These are phyloP conservation scores for Fusarium austroafricanum DNA, from an alignment of 2,329 filamentous ascomycete species.

Conservation along the genomic window DNA sequence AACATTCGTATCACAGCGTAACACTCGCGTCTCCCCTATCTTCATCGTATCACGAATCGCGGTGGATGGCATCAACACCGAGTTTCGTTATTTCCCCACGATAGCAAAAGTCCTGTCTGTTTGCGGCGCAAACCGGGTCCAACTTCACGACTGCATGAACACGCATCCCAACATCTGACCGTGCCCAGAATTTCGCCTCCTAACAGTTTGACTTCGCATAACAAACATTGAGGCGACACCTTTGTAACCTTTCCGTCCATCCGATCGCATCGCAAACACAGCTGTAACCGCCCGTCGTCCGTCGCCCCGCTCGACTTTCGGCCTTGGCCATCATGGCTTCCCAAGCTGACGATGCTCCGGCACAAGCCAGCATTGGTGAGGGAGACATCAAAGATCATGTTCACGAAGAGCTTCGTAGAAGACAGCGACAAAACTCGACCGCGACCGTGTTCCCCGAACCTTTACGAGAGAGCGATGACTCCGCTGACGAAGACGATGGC, in stretches of 20 bases:
- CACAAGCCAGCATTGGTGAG: constrained; percentile 46
- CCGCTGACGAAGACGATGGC: constrained; percentile 61
- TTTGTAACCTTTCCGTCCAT: background rate
- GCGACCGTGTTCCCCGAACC: constrained; percentile 62
- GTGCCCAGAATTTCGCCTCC: background rate
- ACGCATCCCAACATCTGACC: constrained; percentile 7
- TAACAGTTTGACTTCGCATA: background rate
- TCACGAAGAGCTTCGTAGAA: constrained; percentile 60
- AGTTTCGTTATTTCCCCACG: constrained; percentile 26
- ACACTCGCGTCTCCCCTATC: constrained; percentile 5
- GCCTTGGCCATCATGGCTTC: constrained; percentile 35
- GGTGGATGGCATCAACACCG: constrained; percentile 20
- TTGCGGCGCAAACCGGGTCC: constrained; percentile 39
- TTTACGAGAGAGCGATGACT: constrained; percentile 62
- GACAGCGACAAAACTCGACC: constrained; percentile 53
- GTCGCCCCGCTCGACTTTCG: constrained; percentile 23
- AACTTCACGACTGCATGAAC: constrained; percentile 23
- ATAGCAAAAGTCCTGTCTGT: constrained; percentile 24
- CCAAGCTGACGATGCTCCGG: constrained; percentile 32
- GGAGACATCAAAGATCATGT: constrained; percentile 54
- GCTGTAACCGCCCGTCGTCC: constrained; percentile 1
- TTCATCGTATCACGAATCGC: constrained; percentile 8
- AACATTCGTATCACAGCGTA: background rate
- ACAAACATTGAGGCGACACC: background rate
- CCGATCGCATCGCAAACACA: background rate